Conservation (phyloP, 495 filamentous ascomycete species). For the Acidomyces sp. region DNA sequence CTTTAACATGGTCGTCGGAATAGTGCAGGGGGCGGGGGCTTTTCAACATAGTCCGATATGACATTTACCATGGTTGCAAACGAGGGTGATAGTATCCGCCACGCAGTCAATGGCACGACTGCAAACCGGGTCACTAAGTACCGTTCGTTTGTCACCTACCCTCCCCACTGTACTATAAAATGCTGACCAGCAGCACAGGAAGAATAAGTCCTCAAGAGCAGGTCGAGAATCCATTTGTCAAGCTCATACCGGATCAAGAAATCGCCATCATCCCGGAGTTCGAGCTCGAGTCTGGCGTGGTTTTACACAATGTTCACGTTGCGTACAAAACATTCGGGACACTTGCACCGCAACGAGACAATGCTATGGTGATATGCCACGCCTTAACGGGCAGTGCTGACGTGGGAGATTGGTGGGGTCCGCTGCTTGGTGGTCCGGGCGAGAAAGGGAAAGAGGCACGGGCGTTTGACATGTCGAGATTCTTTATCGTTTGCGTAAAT, state of each 20-base stretch:
- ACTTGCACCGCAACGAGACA: slow-evolving; percentile 63
- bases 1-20: too few relatives aligned
- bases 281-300: slow-evolving; percentile 85
- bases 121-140: too few relatives aligned
- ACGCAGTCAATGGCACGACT: too few relatives aligned
- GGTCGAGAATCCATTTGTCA: slow-evolving; percentile 83
- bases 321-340: slow-evolving; percentile 80
- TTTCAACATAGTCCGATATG: too few relatives aligned
- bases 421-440: slow-evolving; percentile 64
- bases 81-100: too few relatives aligned
- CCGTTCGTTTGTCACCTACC: too few relatives aligned
- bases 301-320: slow-evolving; percentile 74
- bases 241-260: slow-evolving; percentile 72
- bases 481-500: slow-evolving; percentile 93
- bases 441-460: slow-evolving; percentile 39
- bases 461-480: slow-evolving; percentile 81
- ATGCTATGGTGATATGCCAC: slow-evolving; percentile 95
- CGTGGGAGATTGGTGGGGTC: slow-evolving; percentile 97
- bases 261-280: slow-evolving; percentile 78
- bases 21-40: too few relatives aligned
- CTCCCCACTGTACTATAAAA: too few relatives aligned
- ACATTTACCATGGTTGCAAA: too few relatives aligned
- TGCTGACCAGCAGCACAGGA: too few relatives aligned
- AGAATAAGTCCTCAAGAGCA: slow-evolving; percentile 32
- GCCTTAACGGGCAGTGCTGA: slow-evolving; percentile 92